Evolutionary conservation across 78 protist genomes (phyloP).

Genomic region (Tieghemostelium lacteum): DNA sequence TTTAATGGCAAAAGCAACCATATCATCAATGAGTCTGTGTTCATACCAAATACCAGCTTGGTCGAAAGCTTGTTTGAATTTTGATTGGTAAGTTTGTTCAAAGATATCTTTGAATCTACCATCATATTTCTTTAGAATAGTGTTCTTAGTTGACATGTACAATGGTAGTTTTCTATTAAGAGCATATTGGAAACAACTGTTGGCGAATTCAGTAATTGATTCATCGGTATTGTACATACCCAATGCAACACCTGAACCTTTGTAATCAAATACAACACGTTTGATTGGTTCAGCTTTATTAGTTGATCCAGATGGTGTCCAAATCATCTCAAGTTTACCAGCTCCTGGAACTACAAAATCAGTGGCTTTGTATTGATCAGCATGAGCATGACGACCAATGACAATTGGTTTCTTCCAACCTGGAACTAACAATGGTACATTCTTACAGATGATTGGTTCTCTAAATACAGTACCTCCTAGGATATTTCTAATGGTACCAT

Average conservation of each 20-base stretch:
- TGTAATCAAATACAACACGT: constrained; percentile 50
- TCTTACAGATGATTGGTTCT: constrained; percentile 93
- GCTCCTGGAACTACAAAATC: constrained; percentile 84
- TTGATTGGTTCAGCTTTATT: neutral
- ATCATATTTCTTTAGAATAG: constrained; percentile 95
- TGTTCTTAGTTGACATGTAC: constrained; percentile 94
- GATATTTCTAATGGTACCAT: constrained; percentile 91
- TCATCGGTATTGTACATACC: constrained; percentile 96
- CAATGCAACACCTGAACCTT: constrained; percentile 90
- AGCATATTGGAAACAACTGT: constrained; percentile 85
- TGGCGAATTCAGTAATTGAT: constrained; percentile 93
- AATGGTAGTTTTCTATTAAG: constrained; percentile 78
- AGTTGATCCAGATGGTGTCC: constrained; percentile 85
- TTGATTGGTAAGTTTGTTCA: constrained; percentile 82
- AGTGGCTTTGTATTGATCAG: constrained; percentile 94
- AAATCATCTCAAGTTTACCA: constrained; percentile 82
- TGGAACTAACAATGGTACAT: constrained; percentile 93
- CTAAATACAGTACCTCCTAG: constrained; percentile 96
- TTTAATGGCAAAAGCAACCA: constrained; percentile 92
- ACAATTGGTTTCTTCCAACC: constrained; percentile 95
- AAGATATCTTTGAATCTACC: constrained; percentile 95
- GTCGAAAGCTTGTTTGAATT: constrained; percentile 35
- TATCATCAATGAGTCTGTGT: constrained; percentile 96
- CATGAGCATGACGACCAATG: constrained; percentile 95
- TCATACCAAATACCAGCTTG: constrained; percentile 88